Evolutionary conservation across 169 alveolate genomes (phyloP), one percentile per base, ranked within the genome.

Genomic region (Plasmodium sp.): DNA sequence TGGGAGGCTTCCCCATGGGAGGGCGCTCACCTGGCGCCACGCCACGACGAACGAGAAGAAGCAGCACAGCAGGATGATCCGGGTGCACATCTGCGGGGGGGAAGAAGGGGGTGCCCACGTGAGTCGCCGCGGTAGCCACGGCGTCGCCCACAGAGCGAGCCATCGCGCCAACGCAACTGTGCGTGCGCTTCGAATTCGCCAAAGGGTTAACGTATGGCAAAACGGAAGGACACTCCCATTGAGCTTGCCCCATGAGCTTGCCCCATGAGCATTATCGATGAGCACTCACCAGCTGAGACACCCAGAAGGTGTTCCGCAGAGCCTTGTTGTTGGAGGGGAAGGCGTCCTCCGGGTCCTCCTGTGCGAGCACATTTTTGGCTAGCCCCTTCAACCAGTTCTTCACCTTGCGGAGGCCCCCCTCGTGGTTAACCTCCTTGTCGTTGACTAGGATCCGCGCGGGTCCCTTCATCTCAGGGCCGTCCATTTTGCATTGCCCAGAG

Each of bases 31-130:
- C 84, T 84, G 93, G 2, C 54, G 75, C 93, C 93, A 84, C 10
- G 93, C 48, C 27, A 84, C 93, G 34, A 84, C 79, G 67, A 84
- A 84, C 0, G 93, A 84, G 41, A 84, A 84, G 33, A 84, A 34
- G 16, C 93, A 74, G 1, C 85, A 34, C 79, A 84, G 5, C 12
- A 84, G 62, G 18, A 84, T 34, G 74, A 84, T 84, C 43, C 93
- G 33, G 16, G 84, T 84, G 58, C 56, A 84, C 51, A 84, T 73
- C 93, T 84, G 79, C 27, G 27, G 7, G 6, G 12, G 58, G 7
- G 51, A 45, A 82, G n/a, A 56, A 16, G 22, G 74, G 33, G 74
- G 74, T 58, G 74, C 16, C 16, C 54, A 45, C 2, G 16, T 45
- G 54, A 45, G 27, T 22, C 27, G 27, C 27, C 27, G 27, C 27